phyloP scores from a whole-genome alignment of 2,329 filamentous ascomycete genomes.

The Talaromyces sp. region DNA sequence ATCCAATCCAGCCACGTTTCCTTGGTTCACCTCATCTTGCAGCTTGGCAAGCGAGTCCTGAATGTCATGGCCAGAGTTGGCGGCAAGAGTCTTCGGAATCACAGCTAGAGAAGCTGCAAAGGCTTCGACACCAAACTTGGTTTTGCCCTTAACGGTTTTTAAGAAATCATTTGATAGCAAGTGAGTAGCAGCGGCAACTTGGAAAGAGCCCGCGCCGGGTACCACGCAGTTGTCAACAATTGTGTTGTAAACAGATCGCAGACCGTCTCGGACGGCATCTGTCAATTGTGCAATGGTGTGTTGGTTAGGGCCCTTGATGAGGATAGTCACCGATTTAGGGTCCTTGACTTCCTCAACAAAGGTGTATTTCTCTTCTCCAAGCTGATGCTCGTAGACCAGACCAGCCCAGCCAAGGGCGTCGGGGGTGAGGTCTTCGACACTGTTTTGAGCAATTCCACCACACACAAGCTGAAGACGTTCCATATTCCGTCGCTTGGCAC shows the following conservation, averaged over 20 bases:
- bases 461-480: slow-evolving; percentile 93
- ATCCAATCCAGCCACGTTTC: slow-evolving; percentile 81
- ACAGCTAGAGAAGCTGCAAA: slow-evolving; percentile 93
- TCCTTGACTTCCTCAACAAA: slow-evolving; percentile 99
- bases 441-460: slow-evolving; percentile 89
- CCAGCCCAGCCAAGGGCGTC: slow-evolving; percentile 94
- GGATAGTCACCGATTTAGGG: slow-evolving; percentile 91
- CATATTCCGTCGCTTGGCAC: slow-evolving; percentile 98
- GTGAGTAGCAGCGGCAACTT: slow-evolving; percentile 84
- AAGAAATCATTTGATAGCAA: slow-evolving; percentile 80
- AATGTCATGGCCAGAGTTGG: slow-evolving; percentile 93
- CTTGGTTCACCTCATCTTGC: slow-evolving; percentile 79
- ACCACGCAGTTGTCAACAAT: slow-evolving; percentile 97
- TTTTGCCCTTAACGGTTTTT: slow-evolving; percentile 94
- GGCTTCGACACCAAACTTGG: slow-evolving; percentile 89
- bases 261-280: slow-evolving; percentile 89
- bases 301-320: slow-evolving; percentile 96
- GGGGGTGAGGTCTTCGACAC: slow-evolving; percentile 83
- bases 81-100: slow-evolving; percentile 95
- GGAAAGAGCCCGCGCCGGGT: slow-evolving; percentile 90
- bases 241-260: slow-evolving; percentile 98
- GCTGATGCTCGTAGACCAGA: slow-evolving; percentile 91
- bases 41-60: slow-evolving; percentile 86
- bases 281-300: slow-evolving; percentile 97
- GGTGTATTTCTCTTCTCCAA: slow-evolving; percentile 98